These are phyloP conservation scores for Phaeosphaeria sp. DNA, from an alignment of 2,329 filamentous ascomycete genomes.

Conservation along the genomic window DNA sequence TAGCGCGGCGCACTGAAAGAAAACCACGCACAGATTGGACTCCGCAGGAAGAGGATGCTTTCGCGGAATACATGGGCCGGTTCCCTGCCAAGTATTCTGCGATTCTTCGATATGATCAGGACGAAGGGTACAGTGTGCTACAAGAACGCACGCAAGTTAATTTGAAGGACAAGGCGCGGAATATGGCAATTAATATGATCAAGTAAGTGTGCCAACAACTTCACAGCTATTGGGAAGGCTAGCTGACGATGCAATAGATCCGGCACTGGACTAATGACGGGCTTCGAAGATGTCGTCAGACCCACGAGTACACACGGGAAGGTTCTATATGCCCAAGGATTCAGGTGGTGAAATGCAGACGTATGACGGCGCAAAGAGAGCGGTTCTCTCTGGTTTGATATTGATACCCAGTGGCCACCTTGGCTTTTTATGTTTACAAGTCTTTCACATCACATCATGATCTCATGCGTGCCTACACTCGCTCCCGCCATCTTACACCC, in stretches of 20 bases:
- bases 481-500: slow-evolving; percentile 64
- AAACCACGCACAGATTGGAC: slow-evolving; percentile 33
- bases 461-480: slow-evolving; percentile 8
- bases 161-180: slow-evolving; percentile 55
- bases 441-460: background rate
- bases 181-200: slow-evolving; percentile 48
- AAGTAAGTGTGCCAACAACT: slow-evolving; percentile 38
- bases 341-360: slow-evolving; percentile 18
- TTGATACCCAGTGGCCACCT: slow-evolving; percentile 24
- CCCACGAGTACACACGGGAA: slow-evolving; percentile 19
- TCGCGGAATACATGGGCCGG: slow-evolving; percentile 58
- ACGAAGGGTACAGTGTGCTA: slow-evolving; percentile 26
- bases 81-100: slow-evolving; percentile 55
- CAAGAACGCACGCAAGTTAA: slow-evolving; percentile 58
- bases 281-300: slow-evolving; percentile 35
- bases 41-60: slow-evolving; percentile 43
- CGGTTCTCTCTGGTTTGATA: slow-evolving; percentile 4
- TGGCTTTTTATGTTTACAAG: slow-evolving; percentile 11
- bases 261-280: slow-evolving; percentile 32
- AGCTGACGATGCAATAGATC: slow-evolving; percentile 29
- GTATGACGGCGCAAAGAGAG: background rate
- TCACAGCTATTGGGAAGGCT: background rate
- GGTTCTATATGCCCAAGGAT: slow-evolving; percentile 27
- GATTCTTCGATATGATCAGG: slow-evolving; percentile 47
- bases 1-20: slow-evolving; percentile 3